Conservation (phyloP, 2,329 filamentous ascomycete genomes). For the Pestalotiopsis sp. region DNA sequence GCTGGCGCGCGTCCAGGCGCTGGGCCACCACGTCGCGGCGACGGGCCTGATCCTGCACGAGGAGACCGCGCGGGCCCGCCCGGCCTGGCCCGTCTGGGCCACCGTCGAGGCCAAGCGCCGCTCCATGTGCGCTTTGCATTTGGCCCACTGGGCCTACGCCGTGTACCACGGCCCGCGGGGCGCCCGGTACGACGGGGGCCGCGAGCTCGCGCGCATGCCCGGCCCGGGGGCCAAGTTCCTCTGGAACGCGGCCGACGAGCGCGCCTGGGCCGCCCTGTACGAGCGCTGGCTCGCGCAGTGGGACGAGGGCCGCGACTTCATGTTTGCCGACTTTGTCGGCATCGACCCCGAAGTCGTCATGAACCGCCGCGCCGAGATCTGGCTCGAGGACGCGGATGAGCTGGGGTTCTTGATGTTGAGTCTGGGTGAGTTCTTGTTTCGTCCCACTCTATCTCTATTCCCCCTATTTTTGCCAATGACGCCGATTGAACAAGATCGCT, state of each 20-base stretch:
- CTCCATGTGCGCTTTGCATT: constrained; percentile 35
- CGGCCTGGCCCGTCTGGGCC: constrained; percentile 38
- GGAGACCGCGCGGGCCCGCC: constrained; percentile 32
- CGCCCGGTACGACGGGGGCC: constrained; percentile 34
- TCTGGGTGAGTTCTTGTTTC: constrained; percentile 22
- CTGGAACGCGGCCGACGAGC: constrained; percentile 35
- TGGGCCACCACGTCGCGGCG: constrained; percentile 32
- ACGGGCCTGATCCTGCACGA: constrained; percentile 37
- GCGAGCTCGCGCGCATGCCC: constrained; percentile 39
- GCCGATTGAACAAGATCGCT: background rate
- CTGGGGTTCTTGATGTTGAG: constrained; percentile 41
- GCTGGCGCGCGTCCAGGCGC: constrained; percentile 31
- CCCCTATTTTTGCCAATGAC: too few species aligned
- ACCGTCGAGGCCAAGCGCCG: constrained; percentile 60
- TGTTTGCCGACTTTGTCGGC: constrained; percentile 34
- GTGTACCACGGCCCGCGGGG: constrained; percentile 30
- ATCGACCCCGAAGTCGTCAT: constrained; percentile 32
- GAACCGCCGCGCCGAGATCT: constrained; percentile 36
- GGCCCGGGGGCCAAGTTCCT: constrained; percentile 39
- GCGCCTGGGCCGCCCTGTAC: constrained; percentile 37
- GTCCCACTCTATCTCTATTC: background rate
- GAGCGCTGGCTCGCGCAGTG: constrained; percentile 36
- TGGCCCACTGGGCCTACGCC: constrained; percentile 41
- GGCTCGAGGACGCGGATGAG: constrained; percentile 45
- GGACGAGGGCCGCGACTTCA: constrained; percentile 27